Evolutionary conservation across 192 early-diverging fungal species (phyloP).

Genomic region (Mortierella alpina): DNA sequence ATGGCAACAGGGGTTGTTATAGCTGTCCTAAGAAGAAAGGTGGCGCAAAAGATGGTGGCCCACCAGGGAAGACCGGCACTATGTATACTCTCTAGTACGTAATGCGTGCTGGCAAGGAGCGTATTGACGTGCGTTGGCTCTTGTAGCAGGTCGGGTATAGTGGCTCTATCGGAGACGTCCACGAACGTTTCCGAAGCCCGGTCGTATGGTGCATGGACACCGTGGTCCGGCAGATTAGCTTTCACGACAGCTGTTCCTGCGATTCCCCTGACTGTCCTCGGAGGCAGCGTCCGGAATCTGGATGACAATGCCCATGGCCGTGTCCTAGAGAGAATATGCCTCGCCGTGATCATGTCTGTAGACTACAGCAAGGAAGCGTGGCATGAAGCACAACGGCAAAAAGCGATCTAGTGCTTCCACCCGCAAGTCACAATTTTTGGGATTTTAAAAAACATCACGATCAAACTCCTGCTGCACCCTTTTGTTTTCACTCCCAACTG

Average conservation of each 20-base stretch:
- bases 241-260: not conserved
- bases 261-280: not conserved
- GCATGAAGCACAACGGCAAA: not conserved
- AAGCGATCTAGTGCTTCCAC: not conserved
- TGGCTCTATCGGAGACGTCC: not conserved
- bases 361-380: too few relatives aligned
- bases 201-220: not conserved
- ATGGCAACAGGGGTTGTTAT: conserved; percentile 69
- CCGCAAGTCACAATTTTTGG: not conserved
- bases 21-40: conserved; percentile 59
- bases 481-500: too few relatives aligned
- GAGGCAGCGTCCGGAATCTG: not conserved
- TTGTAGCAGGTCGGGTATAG: conserved; percentile 9
- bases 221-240: not conserved
- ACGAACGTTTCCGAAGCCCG: not conserved
- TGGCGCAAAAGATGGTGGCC: conserved; percentile 62
- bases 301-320: not conserved
- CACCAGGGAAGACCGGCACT: conserved; percentile 64
- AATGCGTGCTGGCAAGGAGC: conserved; percentile 56
- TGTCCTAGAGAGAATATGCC: not conserved
- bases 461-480: too few relatives aligned
- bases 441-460: too few relatives aligned
- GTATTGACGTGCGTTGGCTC: conserved; percentile 51
- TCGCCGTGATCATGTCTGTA: not conserved
- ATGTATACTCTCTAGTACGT: conserved; percentile 56